Percentiles rank a stretch among this genome's conserved stretches.
phyloP scores from a whole-genome alignment of 257 asterid genomes.

The Lavandula angustifolia region DNA sequence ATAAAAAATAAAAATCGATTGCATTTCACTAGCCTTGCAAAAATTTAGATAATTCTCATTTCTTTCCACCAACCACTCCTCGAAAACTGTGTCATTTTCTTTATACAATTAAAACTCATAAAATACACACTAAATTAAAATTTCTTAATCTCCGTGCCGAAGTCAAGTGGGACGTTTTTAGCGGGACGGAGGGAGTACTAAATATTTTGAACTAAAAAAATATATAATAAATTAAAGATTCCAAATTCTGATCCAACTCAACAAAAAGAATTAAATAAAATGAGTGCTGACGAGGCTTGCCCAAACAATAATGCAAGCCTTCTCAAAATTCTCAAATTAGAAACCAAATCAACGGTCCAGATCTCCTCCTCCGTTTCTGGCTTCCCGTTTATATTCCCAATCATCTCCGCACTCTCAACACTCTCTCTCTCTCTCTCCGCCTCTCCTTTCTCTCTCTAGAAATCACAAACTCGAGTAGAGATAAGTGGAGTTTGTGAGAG shows the following conservation, averaged over 20 bases:
- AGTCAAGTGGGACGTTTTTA: no score
- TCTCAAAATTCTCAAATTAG: slow-evolving; percentile 27
- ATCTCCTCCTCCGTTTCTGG: slow-evolving; percentile 57
- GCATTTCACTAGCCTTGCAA: no score
- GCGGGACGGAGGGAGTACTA: no score
- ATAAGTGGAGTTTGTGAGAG: slow-evolving; percentile 12
- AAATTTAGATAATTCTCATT: no score
- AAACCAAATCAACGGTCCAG: slow-evolving; percentile 54
- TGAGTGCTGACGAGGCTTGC: slow-evolving; percentile 44
- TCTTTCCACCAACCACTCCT: no score
- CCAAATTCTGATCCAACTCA: slow-evolving; percentile 31
- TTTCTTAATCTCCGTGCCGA: no score
- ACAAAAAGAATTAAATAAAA: slow-evolving; percentile 25
- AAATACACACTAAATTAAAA: no score
- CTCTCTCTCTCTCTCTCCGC: slow-evolving; percentile 1
- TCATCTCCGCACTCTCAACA: slow-evolving; percentile 31
- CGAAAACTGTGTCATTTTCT: no score
- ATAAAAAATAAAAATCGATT: no score
- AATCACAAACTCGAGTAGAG: slow-evolving; percentile 15
- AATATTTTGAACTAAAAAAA: no score
- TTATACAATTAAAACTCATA: no score
- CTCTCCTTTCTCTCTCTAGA: slow-evolving; percentile 20
- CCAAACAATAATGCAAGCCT: slow-evolving; percentile 43
- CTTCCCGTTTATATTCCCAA: slow-evolving; percentile 56
- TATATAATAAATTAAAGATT: slow-evolving; percentile 26